Conservation (phyloP, 768 basidiomycete genomes). For the Lactifluus hygrophoroides region DNA sequence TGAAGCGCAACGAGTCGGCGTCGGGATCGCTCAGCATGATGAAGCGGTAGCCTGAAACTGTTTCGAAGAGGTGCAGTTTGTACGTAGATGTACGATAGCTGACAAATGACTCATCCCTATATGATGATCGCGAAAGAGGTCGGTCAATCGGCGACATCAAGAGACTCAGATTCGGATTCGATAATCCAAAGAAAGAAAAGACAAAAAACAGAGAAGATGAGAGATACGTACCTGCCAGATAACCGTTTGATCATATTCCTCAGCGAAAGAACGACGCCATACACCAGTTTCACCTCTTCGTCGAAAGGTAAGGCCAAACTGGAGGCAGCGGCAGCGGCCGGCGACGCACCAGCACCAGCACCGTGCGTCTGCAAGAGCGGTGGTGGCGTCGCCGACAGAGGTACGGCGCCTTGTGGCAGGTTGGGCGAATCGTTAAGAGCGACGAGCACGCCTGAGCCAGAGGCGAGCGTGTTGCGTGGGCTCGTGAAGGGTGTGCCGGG, state of each 20-base stretch:
- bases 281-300: slow-evolving; percentile 95
- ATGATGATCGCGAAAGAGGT: background rate
- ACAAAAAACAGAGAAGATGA: background rate
- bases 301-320: slow-evolving; percentile 74
- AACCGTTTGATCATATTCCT: slow-evolving; percentile 94
- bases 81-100: slow-evolving; percentile 88
- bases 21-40: slow-evolving; percentile 86
- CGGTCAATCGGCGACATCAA: background rate
- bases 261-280: slow-evolving; percentile 87
- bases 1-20: slow-evolving; percentile 71
- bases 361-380: slow-evolving; percentile 30
- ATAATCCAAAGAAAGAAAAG: background rate
- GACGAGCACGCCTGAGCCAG: slow-evolving; percentile 59
- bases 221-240: slow-evolving; percentile 57
- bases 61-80: slow-evolving; percentile 90
- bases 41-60: slow-evolving; percentile 89
- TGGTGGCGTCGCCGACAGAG: slow-evolving; percentile 26
- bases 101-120: slow-evolving; percentile 84
- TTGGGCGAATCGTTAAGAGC: slow-evolving; percentile 36
- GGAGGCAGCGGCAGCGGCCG: background rate
- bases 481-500: slow-evolving; percentile 36
- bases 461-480: slow-evolving; percentile 59
- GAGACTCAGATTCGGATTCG: background rate
- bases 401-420: slow-evolving; percentile 1
- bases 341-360: slow-evolving; percentile 14